Evolutionary conservation across 305 asterid species (phyloP), one percentile per base, ranked within the genome.

Genomic region (Rubia occidens): DNA sequence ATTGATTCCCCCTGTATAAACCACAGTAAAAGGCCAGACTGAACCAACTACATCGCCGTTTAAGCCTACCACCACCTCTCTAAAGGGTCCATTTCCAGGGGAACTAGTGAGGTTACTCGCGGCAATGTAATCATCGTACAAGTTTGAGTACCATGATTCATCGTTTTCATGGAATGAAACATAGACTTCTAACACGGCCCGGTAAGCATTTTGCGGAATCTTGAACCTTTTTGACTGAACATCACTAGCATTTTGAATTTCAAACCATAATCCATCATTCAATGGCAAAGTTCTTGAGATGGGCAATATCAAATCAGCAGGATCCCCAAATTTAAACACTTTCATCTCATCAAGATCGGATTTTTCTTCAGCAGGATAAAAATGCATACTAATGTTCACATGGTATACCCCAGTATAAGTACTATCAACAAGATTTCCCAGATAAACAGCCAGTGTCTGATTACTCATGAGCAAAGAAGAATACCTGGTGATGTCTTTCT

Each of bases 331-430:
- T 5, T 51, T 51, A n/a, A 51, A 51, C 58, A 51, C 43, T 21
- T 66, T 63, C 37, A 62, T 35, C 72, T 43, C 65, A 68, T 32
- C 39, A 64, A 24, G 69, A 73, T 72, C 56, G 39, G 65, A 21
- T 29, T 43, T 26, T 29, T 51, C 63, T 11, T 82, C 79, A 66
- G 81, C 78, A 49, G 92, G 95, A 63, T 90, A 93, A 70, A 90
- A 93, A 78, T 88, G 96, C 66, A 93, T 40, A 40, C 75, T 76
- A 35, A 93, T n/a, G 63, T 83, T 80, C 17, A 83, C 97, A 82
- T 88, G 89, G 78, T 93, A 93, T 2, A 90, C 86, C 9, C 97
- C 98, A n/a, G 96, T 90, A 66, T 91, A 86, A 65, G 90, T 88
- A 44, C 17, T n/a, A 72, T 91, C 96, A 49, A 91, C 78, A 42